These are phyloP conservation scores for Trichoderma gracile DNA, from an alignment of 2,329 filamentous ascomycete genomes.

Conservation along the genomic window DNA sequence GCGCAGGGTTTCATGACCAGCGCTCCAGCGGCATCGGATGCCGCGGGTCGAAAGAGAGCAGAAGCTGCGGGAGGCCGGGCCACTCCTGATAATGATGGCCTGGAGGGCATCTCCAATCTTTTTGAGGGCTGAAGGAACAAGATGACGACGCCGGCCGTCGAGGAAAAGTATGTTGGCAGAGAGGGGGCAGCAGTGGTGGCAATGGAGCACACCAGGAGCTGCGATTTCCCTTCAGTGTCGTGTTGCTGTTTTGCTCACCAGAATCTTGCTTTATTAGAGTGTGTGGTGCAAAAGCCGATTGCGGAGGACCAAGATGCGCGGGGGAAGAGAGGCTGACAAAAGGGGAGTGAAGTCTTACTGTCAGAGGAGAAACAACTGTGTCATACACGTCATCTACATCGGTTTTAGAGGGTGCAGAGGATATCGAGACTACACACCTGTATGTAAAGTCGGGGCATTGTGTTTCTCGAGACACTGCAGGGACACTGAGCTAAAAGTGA, in stretches of 20 bases:
- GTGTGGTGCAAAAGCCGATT: neutral
- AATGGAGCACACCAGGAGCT: conserved; percentile 16
- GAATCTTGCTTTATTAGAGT: neutral
- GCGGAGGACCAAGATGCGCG: neutral
- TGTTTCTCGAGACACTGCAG: too few relatives aligned
- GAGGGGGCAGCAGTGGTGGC: neutral
- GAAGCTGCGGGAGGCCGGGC: conserved; percentile 32
- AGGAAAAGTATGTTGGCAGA: neutral
- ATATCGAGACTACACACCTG: neutral
- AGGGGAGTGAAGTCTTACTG: too few relatives aligned
- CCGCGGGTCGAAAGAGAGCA: neutral
- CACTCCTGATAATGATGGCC: conserved; percentile 53
- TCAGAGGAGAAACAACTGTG: too few relatives aligned
- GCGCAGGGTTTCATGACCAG: conserved; percentile 66
- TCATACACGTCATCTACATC: neutral
- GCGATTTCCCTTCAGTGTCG: conserved; percentile 7
- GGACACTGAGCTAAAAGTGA: too few relatives aligned
- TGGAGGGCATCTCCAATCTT: conserved; percentile 58
- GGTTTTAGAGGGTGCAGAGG: neutral
- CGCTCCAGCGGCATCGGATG: conserved; percentile 36
- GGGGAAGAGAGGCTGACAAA: neutral
- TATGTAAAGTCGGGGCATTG: too few relatives aligned
- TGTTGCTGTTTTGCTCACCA: neutral
- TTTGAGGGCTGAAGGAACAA: conserved; percentile 36
- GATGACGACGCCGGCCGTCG: neutral